Evolutionary conservation across 1,139 yeast genomes (phyloP), one percentile per base, ranked within the genome.

Genomic region (Candida tropicalis): DNA sequence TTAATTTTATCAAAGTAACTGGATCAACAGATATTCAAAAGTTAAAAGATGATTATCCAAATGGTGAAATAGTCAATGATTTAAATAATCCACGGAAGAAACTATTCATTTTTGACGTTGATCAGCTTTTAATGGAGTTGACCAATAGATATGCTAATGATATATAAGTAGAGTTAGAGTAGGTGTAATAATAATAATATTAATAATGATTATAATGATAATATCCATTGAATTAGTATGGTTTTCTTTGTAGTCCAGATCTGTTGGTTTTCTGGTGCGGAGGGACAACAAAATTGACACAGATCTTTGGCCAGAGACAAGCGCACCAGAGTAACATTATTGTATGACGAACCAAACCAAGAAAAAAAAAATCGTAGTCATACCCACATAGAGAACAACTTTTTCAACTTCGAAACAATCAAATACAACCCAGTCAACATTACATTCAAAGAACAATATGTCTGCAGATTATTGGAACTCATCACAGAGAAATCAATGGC

Each of bases 401-500:
- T n/a, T n/a, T n/a, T n/a, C n/a, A n/a, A n/a, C n/a, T n/a, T n/a
- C n/a, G n/a, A n/a, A n/a, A n/a, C n/a, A n/a, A n/a, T n/a, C n/a
- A n/a, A n/a, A n/a, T n/a, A n/a, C n/a, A n/a, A n/a, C n/a, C n/a
- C 23, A 31, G 3, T 9, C 17, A 12, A 11, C 12, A 10, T 20
- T 18, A 17, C 9, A n/a, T 12, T 12, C 17, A 28, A 12, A 10
- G 4, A 28, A 35, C 6, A 33, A 26, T 10, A 73, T 73, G 79
- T 72, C 77, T 0, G 78, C 79, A 6, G 76, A 73, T 50, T 73
- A 66, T 57, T 73, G 79, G 79, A 63, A 59, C 41, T 71, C 76
- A 24, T 67, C 78, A 0, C 79, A 73, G 46, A 54, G 77, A 32
- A 62, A 59, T 22, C 64, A 65, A 46, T 72, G 78, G 75, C 78